Base-by-base conservation (phyloP, 164 flowering plant genomes). In the Akebia trifoliata region DNA sequence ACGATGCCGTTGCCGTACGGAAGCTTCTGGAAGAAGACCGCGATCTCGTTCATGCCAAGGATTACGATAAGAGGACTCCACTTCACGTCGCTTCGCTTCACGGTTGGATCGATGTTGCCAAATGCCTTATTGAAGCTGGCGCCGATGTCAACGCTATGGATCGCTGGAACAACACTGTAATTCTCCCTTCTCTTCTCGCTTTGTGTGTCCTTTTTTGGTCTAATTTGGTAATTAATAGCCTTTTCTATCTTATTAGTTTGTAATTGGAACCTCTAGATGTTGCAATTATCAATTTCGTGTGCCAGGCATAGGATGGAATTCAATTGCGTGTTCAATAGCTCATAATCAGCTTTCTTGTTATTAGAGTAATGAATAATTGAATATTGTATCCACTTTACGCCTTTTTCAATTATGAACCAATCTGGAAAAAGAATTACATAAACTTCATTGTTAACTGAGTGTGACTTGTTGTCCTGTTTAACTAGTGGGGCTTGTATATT, bases 91-190 rank as follows among this genome's bases (percentile, higher is more conserved):
- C 99, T 0, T 82, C 97, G 4, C 82, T 94, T 53, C 97, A 86
- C 35, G 99, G 97, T 34, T 90, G 96, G 97, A 69, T 78, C 72
- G 93, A 87, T 25, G 87, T 94, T 32, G 99, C 96, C 61, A 83
- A 84, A 61, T 82, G 86, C 63, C 73, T 93, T 60, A 65, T 93
- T 17, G 89, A 90, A 31, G 74, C 37, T 42, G 87, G 90, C 8
- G 99, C 99, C 6, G 97, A 87, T 57, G 93, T 94, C 76, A 93
- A 93, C 76, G 90, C 95, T 20, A 96, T 79, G 60, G 99, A 93
- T 81, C 97, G 99, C 35, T 93, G 99, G 99, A 90, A 80, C 61
- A 94, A 94, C 64, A 87, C 99, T 40, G 99, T 94, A 57, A 34
- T 8, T 44, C 18, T 37, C 54, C 20, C 9, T 26, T 2, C 18